Evolutionary conservation across 257 asterid genomes (phyloP).

Genomic region (Henckelia pumila): DNA sequence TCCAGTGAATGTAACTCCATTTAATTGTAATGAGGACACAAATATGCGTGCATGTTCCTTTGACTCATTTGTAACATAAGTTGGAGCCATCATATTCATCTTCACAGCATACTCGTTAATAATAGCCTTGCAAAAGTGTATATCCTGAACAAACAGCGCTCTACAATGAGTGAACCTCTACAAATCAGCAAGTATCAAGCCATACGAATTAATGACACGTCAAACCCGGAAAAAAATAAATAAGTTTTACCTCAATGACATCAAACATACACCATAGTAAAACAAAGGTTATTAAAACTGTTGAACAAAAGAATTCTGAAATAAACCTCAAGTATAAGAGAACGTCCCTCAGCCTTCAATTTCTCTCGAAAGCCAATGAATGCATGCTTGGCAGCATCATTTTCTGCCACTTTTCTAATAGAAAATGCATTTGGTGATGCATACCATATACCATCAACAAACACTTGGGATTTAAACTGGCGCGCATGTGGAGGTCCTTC

Average conservation of each 20-base stretch:
- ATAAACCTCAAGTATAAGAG: slow-evolving; percentile 38
- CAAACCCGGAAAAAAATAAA: slow-evolving; percentile 4
- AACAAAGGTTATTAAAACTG: slow-evolving; percentile 12
- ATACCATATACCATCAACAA: neutral
- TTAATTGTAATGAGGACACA: slow-evolving; percentile 36
- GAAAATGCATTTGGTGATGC: slow-evolving; percentile 34
- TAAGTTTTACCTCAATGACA: neutral
- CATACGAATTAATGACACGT: neutral
- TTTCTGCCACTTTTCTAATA: slow-evolving; percentile 44
- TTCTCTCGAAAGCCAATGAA: slow-evolving; percentile 30
- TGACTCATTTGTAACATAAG: slow-evolving; percentile 35
- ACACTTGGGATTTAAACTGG: neutral
- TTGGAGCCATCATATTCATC: slow-evolving; percentile 33
- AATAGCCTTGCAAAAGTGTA: slow-evolving; percentile 49
- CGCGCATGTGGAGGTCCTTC: slow-evolving; percentile 18
- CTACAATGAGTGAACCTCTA: no score
- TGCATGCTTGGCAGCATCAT: slow-evolving; percentile 55
- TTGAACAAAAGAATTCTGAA: neutral
- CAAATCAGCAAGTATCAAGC: neutral
- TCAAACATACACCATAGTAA: neutral
- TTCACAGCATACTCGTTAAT: slow-evolving; percentile 46
- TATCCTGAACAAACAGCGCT: neutral
- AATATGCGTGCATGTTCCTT: slow-evolving; percentile 35
- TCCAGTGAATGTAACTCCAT: slow-evolving; percentile 44
- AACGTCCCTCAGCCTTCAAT: slow-evolving; percentile 37